Percentiles rank a stretch among this genome's conserved stretches.
Evolutionary conservation across 148 eudicot species (phyloP).

Genomic region (Camellia granthamiana): DNA sequence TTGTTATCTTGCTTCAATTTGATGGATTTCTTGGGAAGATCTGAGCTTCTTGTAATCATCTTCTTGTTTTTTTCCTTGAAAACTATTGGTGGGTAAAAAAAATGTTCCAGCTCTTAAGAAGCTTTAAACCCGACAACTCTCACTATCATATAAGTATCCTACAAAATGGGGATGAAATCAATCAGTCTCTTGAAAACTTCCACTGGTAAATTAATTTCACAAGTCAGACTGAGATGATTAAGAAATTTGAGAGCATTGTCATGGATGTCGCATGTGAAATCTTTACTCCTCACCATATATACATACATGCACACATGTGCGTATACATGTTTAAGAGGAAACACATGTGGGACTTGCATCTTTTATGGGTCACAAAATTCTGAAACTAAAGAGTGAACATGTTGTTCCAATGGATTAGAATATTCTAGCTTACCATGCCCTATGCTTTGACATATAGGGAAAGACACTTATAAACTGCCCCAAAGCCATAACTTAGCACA

Average conservation of each 20-base stretch:
- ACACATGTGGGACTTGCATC: conserved; percentile 19
- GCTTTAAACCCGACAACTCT: background rate
- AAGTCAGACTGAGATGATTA: conserved; percentile 14
- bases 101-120: background rate
- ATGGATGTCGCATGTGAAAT: conserved; percentile 7
- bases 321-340: conserved; percentile 6
- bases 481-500: background rate
- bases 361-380: conserved; percentile 10
- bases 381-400: conserved; percentile 14
- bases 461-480: background rate
- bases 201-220: too few species aligned
- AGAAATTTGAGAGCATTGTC: background rate
- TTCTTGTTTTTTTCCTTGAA: background rate
- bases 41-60: conserved; percentile 13
- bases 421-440: conserved; percentile 13
- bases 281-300: background rate
- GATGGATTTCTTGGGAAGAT: conserved; percentile 17
- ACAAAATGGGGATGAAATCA: background rate
- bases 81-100: too few species aligned
- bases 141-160: background rate
- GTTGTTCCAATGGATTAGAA: conserved; percentile 22
- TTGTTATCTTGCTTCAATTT: background rate
- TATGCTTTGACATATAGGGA: conserved; percentile 11
- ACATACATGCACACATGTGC: background rate
- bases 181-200: background rate